Conservation (phyloP, 768 basidiomycete genomes). For the Tulasnella sp. region DNA sequence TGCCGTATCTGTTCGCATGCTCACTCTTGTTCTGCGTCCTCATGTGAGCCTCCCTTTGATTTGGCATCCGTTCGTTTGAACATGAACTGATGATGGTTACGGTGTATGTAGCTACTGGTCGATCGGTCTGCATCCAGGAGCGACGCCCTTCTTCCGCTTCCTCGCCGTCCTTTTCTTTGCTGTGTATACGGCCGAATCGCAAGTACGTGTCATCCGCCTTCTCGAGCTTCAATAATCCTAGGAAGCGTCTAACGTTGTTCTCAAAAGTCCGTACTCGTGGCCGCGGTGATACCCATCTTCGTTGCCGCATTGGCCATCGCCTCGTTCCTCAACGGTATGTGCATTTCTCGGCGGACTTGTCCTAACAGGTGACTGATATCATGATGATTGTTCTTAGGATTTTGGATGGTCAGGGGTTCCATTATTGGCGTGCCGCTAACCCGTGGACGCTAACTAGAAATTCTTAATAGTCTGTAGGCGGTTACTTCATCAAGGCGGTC, state of each 20-base stretch:
- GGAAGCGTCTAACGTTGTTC: background rate
- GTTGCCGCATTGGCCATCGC: conserved; percentile 50
- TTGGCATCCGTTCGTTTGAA: no score
- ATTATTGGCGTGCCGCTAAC: no score
- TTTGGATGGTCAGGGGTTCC: conserved; percentile 57
- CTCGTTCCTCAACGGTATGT: conserved; percentile 37
- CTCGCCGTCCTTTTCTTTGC: conserved; percentile 44
- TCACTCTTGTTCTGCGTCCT: conserved; percentile 40
- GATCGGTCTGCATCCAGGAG: conserved; percentile 41
- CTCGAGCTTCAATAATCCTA: no score
- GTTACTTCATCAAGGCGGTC: conserved; percentile 39
- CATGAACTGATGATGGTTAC: no score
- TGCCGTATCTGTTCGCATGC: conserved; percentile 46
- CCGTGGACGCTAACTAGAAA: background rate
- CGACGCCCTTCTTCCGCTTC: conserved; percentile 43
- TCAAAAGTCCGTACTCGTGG: conserved; percentile 34
- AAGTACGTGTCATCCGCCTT: no score
- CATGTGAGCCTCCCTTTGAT: conserved; percentile 39
- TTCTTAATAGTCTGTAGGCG: conserved; percentile 15
- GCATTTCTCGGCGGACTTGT: background rate
- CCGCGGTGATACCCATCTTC: conserved; percentile 45
- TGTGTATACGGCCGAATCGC: conserved; percentile 43
- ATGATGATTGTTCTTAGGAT: conserved; percentile 22
- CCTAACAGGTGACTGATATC: background rate
- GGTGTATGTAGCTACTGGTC: conserved; percentile 27